Conservation (phyloP, 139 green algal species). For the Trebouxia sp. region DNA sequence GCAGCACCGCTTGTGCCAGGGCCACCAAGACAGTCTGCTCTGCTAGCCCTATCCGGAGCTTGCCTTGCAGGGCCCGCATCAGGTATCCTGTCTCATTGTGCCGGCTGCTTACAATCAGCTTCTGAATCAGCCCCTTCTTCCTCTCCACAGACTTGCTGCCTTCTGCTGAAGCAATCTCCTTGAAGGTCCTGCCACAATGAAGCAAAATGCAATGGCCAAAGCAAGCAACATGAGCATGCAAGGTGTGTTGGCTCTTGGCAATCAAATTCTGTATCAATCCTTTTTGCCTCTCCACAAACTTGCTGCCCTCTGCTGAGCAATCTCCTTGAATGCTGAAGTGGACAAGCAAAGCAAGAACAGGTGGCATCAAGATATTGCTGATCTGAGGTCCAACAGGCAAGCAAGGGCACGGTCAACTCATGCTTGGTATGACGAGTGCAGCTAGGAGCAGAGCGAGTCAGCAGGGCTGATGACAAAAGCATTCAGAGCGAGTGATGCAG, state of each 20-base stretch:
- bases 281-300: background rate
- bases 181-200: conserved; percentile 54
- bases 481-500: too few relatives aligned
- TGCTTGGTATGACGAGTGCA: too few relatives aligned
- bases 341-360: background rate
- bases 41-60: conserved; percentile 95
- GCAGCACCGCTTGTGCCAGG: conserved; percentile 83
- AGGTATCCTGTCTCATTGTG: conserved; percentile 90
- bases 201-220: background rate
- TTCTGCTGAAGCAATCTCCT: conserved; percentile 66
- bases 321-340: too few relatives aligned
- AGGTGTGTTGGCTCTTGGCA: too few relatives aligned
- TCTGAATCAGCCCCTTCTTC: conserved; percentile 83
- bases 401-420: too few relatives aligned
- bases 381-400: too few relatives aligned
- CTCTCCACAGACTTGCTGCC: conserved; percentile 67
- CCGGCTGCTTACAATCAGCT: conserved; percentile 82
- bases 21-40: conserved; percentile 92
- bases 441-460: too few relatives aligned
- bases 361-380: background rate
- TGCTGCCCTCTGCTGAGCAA: background rate
- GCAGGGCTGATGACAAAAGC: too few relatives aligned
- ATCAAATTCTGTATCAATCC: too few relatives aligned
- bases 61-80: conserved; percentile 87
- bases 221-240: background rate